Evolutionary conservation across 2,329 filamentous ascomycete species (phyloP).

Genomic region (Orbilia javanica): DNA sequence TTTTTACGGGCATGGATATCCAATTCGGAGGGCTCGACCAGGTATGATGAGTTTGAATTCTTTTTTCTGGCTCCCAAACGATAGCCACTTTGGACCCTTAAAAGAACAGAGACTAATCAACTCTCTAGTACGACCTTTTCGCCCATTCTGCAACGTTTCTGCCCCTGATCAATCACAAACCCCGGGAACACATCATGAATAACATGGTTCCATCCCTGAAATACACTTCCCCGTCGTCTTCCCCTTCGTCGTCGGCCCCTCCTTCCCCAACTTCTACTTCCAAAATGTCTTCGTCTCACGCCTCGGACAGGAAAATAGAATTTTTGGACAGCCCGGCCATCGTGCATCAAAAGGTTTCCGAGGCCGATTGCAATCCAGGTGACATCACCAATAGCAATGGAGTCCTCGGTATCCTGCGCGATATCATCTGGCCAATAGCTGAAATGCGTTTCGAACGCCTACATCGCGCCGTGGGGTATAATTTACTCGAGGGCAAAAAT

Average conservation of each 20-base stretch:
- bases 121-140: constrained; percentile 37
- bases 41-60: neutral
- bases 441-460: constrained; percentile 31
- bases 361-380: constrained; percentile 25
- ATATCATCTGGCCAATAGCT: constrained; percentile 54
- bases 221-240: constrained; percentile 21
- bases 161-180: constrained; percentile 39
- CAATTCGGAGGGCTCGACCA: constrained; percentile 53
- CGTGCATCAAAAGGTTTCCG: constrained; percentile 25
- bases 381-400: constrained; percentile 35
- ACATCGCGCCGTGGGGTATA: constrained; percentile 20
- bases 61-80: too few species aligned
- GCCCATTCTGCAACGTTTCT: constrained; percentile 44
- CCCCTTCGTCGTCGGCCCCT: constrained; percentile 6
- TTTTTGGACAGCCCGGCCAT: constrained; percentile 32
- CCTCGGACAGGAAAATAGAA: constrained; percentile 41
- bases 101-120: too few species aligned
- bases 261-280: constrained; percentile 9
- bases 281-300: constrained; percentile 54
- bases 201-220: constrained; percentile 49
- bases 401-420: constrained; percentile 35
- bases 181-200: constrained; percentile 50
- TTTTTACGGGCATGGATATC: constrained; percentile 51
- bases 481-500: constrained; percentile 8
- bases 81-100: too few species aligned